Evolutionary conservation across 2,329 filamentous ascomycete species (phyloP).

Genomic region (Nothophoma quercina): DNA sequence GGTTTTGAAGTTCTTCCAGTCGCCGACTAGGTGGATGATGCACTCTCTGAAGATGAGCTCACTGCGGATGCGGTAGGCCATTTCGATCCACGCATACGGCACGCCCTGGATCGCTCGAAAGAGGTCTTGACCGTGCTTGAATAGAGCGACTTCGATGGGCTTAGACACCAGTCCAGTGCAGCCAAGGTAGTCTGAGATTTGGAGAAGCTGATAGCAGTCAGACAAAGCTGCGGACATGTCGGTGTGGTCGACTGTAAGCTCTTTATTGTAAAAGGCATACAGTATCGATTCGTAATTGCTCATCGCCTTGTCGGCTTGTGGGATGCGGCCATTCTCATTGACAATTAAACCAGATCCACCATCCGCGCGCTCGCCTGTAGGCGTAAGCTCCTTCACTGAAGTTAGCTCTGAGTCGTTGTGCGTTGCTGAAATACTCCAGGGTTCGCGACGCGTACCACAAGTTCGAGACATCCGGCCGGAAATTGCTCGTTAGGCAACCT

Average conservation of each 20-base stretch:
- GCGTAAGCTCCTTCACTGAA: constrained; percentile 45
- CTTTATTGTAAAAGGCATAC: constrained; percentile 56
- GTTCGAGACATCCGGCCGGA: constrained; percentile 33
- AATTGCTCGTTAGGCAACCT: constrained; percentile 26
- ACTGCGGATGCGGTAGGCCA: constrained; percentile 56
- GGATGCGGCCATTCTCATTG: constrained; percentile 48
- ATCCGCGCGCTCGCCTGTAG: constrained; percentile 39
- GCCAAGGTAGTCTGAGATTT: constrained; percentile 57
- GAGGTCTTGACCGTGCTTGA: constrained; percentile 56
- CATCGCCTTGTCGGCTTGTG: constrained; percentile 34
- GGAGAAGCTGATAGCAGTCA: constrained; percentile 52
- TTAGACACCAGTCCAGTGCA: constrained; percentile 54
- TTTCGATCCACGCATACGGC: constrained; percentile 56
- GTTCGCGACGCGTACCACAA: constrained; percentile 29
- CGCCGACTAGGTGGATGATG: constrained; percentile 54
- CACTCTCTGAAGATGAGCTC: constrained; percentile 56
- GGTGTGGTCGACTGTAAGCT: constrained; percentile 51
- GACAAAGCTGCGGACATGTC: constrained; percentile 51
- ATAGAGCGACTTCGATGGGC: constrained; percentile 57
- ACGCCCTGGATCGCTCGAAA: constrained; percentile 54
- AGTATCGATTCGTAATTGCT: constrained; percentile 55
- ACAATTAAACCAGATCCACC: constrained; percentile 30
- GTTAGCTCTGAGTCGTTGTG: not conserved
- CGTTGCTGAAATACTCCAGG: not conserved
- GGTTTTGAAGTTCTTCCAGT: constrained; percentile 44